phyloP scores from a whole-genome alignment of 2,329 filamentous ascomycete genomes.

The Chaetomiaceae sp. region DNA sequence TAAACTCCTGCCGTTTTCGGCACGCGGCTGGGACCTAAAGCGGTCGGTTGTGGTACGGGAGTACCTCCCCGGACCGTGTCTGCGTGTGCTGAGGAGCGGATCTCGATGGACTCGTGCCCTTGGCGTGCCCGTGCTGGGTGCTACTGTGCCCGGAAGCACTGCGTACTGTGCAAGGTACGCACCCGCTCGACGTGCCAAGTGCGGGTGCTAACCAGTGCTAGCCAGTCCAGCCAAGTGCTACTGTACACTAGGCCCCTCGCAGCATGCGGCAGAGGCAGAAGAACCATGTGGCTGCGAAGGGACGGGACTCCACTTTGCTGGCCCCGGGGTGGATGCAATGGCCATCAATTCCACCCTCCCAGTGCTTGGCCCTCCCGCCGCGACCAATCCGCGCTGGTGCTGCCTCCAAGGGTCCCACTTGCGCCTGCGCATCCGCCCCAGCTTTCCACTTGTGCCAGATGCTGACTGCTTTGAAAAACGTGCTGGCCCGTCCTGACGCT shows the following conservation, averaged over 20 bases:
- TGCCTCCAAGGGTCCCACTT: slow-evolving; percentile 11
- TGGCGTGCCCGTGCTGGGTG: background rate
- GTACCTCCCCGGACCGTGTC: background rate
- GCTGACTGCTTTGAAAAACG: slow-evolving; percentile 25
- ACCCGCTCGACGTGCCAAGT: no score
- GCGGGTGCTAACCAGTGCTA: no score
- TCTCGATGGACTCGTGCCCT: background rate
- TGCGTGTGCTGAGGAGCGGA: no score
- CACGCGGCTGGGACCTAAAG: slow-evolving; percentile 5
- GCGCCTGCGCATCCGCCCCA: slow-evolving; percentile 10
- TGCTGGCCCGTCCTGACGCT: slow-evolving; percentile 23
- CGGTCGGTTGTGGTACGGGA: slow-evolving; percentile 1
- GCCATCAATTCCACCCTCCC: slow-evolving; percentile 5
- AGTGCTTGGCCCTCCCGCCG: background rate
- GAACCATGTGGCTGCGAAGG: slow-evolving; percentile 10
- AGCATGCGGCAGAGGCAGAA: slow-evolving; percentile 7
- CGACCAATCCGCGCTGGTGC: background rate
- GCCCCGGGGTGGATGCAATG: slow-evolving; percentile 8
- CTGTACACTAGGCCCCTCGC: no score
- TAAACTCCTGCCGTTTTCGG: slow-evolving; percentile 16
- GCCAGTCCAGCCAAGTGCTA: no score
- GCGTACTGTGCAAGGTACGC: no score
- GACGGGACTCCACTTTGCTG: no score
- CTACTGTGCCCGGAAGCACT: slow-evolving; percentile 4
- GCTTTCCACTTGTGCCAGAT: slow-evolving; percentile 18